Conservation (phyloP, 2,329 filamentous ascomycete species). For the Cadophora sp. region DNA sequence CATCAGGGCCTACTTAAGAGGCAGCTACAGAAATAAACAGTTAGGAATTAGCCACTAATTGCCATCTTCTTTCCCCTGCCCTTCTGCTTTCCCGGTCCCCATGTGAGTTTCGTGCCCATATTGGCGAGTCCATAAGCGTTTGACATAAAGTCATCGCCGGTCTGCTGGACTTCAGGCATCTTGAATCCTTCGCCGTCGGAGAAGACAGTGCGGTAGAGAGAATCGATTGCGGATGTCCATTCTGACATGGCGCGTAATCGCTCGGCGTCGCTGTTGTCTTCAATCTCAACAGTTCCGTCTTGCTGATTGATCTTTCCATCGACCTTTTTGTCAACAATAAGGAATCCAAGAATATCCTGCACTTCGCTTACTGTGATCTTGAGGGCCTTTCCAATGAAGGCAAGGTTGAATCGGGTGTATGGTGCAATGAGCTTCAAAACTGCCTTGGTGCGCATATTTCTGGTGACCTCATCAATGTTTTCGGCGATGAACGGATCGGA, state of each 20-base stretch:
- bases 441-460: constrained; percentile 97
- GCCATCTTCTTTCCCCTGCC: constrained; percentile 3
- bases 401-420: constrained; percentile 89
- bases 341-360: constrained; percentile 92
- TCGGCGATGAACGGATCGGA: constrained; percentile 96
- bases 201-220: constrained; percentile 75
- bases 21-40: neutral
- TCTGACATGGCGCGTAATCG: constrained; percentile 75
- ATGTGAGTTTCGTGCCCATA: neutral
- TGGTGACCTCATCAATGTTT: constrained; percentile 98
- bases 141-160: constrained; percentile 30
- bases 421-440: constrained; percentile 92
- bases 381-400: constrained; percentile 87
- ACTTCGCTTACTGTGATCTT: constrained; percentile 87
- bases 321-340: constrained; percentile 90
- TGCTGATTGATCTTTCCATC: constrained; percentile 90
- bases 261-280: constrained; percentile 74
- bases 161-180: constrained; percentile 37
- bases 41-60: constrained; percentile 7
- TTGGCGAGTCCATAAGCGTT: neutral
- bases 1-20: neutral
- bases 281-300: constrained; percentile 81
- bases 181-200: constrained; percentile 77
- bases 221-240: constrained; percentile 74
- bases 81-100: constrained; percentile 10